Evolutionary conservation across 2,329 filamentous ascomycete species (phyloP), one percentile per base, ranked within the genome.

Genomic region (Fusarium solani-melongenae): DNA sequence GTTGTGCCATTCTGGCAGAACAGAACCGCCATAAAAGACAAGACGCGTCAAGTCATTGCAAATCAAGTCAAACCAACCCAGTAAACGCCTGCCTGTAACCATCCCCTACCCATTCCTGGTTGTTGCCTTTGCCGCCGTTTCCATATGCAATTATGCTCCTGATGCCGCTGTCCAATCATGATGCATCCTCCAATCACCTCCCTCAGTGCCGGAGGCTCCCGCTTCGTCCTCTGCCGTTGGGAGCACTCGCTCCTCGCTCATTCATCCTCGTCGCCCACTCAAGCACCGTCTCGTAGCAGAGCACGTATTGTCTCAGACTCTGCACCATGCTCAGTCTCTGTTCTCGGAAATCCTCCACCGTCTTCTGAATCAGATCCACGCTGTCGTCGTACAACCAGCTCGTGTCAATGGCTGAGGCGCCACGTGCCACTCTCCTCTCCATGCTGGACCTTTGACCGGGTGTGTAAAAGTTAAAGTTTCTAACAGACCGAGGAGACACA

Each of bases 301-400:
- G 90, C 58, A 98, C 96, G 83, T 93, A 98, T 81, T 99, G 96
- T 69, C 94, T 88, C 66, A 98, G 84, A 78, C 93, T 98, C 83
- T 98, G 96, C 49, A 99, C 96, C 95, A 98, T 99, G 82, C 95
- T 98, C 22, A 98, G 84, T 73, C 96, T 87, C 84, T 99, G 96
- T 57, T 89, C 86, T 65, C 96, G 88, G 82, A 99, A 98, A 77
- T 98, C 95, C 76, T 96, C 93, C 2, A 99, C 96, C 0, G 95
- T 96, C 80, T 91, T 92, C 71, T 94, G 92, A 56, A 99, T 91
- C 68, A 98, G 83, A 81, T 99, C 96, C 2, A 93, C 80, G 29
- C 90, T 88, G 55, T 94, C 90, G 70, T 92, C 88, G 15, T 87
- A 83, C n/a, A 95, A 80, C 93, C 93, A 97, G 20, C 84, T 84